phyloP scores from a whole-genome alignment of 78 protist genomes.

The Speleostelium caveatum region DNA sequence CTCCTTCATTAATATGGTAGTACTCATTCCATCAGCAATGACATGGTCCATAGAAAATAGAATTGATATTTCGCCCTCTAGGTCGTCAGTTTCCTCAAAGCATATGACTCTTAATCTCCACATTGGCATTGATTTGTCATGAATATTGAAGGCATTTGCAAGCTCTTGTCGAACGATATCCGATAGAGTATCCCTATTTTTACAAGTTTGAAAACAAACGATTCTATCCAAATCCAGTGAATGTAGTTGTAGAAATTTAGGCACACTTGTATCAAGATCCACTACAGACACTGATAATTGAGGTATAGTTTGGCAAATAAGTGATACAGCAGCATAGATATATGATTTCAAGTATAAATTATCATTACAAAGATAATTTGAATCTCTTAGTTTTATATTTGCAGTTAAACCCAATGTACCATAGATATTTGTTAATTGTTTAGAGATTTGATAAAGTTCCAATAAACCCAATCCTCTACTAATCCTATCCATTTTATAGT shows the following conservation, averaged over 20 bases:
- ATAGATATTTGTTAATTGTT: neutral
- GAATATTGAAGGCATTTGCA: neutral
- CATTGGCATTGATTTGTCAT: neutral
- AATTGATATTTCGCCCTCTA: neutral
- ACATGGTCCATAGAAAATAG: neutral
- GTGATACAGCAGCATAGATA: neutral
- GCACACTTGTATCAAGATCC: neutral
- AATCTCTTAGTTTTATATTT: neutral
- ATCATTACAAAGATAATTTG: neutral
- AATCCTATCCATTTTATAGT: neutral
- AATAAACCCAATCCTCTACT: neutral
- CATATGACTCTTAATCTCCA: neutral
- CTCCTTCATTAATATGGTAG: neutral
- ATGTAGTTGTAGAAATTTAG: neutral
- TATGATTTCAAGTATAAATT: neutral
- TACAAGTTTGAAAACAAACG: neutral
- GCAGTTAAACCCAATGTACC: neutral
- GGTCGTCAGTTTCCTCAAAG: neutral
- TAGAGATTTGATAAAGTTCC: neutral
- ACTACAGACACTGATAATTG: neutral
- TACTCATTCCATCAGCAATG: neutral
- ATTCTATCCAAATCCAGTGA: neutral
- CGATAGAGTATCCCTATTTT: neutral
- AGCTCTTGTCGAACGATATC: neutral
- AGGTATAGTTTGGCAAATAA: neutral